phyloP scores from a whole-genome alignment of 495 filamentous ascomycete species.

The Penicillium riverlandense region DNA sequence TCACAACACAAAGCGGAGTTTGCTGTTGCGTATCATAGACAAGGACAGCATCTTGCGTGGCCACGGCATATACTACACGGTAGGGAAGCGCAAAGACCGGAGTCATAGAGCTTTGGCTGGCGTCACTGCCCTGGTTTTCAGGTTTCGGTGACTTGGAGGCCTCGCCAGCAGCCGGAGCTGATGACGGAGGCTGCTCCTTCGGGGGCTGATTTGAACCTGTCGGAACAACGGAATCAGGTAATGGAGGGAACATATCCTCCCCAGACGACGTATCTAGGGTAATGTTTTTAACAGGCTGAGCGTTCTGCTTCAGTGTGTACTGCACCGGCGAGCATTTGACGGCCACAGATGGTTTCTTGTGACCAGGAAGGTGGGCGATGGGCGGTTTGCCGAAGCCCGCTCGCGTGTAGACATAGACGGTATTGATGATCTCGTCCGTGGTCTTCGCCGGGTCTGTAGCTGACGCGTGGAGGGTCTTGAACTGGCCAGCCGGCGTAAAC shows the following conservation, averaged over 20 bases:
- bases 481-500: slow-evolving; percentile 94
- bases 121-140: slow-evolving; percentile 44
- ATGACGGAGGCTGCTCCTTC: slow-evolving; percentile 74
- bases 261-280: slow-evolving; percentile 87
- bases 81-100: slow-evolving; percentile 82
- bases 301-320: slow-evolving; percentile 68
- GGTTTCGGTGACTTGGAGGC: slow-evolving; percentile 42
- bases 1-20: slow-evolving; percentile 85
- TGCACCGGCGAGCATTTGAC: slow-evolving; percentile 88
- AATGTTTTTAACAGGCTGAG: slow-evolving; percentile 73
- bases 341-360: slow-evolving; percentile 97
- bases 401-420: slow-evolving; percentile 95
- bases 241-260: slow-evolving; percentile 72
- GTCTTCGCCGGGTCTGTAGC: slow-evolving; percentile 60
- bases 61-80: slow-evolving; percentile 92
- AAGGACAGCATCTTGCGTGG: slow-evolving; percentile 92
- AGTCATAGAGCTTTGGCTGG: slow-evolving; percentile 45
- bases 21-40: slow-evolving; percentile 97
- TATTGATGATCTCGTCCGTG: slow-evolving; percentile 85
- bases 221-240: slow-evolving; percentile 75
- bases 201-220: slow-evolving; percentile 44
- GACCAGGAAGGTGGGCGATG: slow-evolving; percentile 93
- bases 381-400: slow-evolving; percentile 96
- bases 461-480: slow-evolving; percentile 71
- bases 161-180: slow-evolving; percentile 34